phyloP scores from a whole-genome alignment of 306 rosid species.

The Lablab purpureus region DNA sequence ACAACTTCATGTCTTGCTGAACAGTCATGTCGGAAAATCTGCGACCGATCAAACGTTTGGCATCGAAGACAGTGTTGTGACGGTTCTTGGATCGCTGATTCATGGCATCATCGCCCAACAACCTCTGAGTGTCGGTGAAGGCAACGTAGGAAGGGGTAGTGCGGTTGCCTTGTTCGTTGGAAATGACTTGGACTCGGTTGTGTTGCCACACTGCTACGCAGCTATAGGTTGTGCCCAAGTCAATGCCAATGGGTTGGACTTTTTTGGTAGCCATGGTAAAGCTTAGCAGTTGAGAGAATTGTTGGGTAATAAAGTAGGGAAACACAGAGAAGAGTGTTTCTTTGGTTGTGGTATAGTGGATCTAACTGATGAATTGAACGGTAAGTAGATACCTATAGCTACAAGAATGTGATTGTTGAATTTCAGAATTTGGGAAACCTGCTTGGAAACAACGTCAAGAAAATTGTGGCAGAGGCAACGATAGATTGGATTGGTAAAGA shows the following conservation, averaged over 20 bases:
- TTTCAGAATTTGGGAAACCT: not conserved
- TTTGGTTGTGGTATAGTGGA: not conserved
- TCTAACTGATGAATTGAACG: not conserved
- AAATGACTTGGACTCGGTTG: constrained; percentile 51
- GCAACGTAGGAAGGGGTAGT: constrained; percentile 52
- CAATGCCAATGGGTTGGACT: constrained; percentile 54
- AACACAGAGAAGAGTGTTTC: not conserved
- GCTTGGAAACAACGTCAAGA: not conserved
- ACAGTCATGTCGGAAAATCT: constrained; percentile 44
- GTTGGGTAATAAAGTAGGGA: no score
- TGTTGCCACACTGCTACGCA: constrained; percentile 55
- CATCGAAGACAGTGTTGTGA: constrained; percentile 51
- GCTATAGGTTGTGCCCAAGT: constrained; percentile 56
- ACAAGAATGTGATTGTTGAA: not conserved
- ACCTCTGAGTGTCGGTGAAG: constrained; percentile 47
- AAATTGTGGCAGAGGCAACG: not conserved
- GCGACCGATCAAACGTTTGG: constrained; percentile 51
- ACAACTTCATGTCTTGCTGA: constrained; percentile 45
- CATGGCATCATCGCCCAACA: constrained; percentile 48
- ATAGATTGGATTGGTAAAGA: no score
- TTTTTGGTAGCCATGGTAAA: constrained; percentile 40
- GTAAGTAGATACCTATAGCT: not conserved
- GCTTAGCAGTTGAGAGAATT: not conserved
- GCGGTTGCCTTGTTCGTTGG: constrained; percentile 58
- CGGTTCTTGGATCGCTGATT: constrained; percentile 44